A percentile compares a stretch with the other conserved stretches of the same genome.
These are phyloP conservation scores for Cercophora samala DNA, from an alignment of 495 filamentous ascomycete species.

Conservation along the genomic window DNA sequence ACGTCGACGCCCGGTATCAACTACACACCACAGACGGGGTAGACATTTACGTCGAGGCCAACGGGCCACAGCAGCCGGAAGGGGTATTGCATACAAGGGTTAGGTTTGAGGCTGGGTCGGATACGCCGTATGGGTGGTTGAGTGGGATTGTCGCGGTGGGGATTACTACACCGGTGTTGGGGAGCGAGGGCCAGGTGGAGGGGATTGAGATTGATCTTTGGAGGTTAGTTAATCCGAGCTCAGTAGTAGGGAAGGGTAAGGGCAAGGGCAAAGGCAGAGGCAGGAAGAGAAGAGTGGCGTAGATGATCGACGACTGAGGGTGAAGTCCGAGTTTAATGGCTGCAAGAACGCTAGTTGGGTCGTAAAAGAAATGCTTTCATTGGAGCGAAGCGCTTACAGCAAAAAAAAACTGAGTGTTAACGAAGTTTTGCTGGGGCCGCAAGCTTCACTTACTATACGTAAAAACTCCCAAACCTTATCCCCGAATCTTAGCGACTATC, in stretches of 20 bases:
- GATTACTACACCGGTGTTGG: constrained; percentile 7
- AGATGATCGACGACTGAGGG: too few species aligned
- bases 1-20: constrained; percentile 14
- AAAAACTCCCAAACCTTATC: too few species aligned
- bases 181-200: neutral
- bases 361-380: too few species aligned
- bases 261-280: neutral
- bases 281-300: neutral
- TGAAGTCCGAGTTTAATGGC: too few species aligned
- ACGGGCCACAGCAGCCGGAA: constrained; percentile 13
- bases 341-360: too few species aligned
- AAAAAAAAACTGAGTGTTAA: too few species aligned
- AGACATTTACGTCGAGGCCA: constrained; percentile 13
- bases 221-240: neutral
- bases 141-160: constrained; percentile 18
- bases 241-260: too few species aligned
- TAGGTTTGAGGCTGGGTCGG: constrained; percentile 15
- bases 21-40: constrained; percentile 17
- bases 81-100: constrained; percentile 4
- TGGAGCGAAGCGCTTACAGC: too few species aligned
- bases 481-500: too few species aligned
- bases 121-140: constrained; percentile 15
- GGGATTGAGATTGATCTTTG: neutral
- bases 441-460: too few species aligned
- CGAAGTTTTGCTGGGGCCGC: too few species aligned